These are phyloP conservation scores for Huntiella omanensis DNA, from an alignment of 2,329 filamentous ascomycete genomes.

Conservation along the genomic window DNA sequence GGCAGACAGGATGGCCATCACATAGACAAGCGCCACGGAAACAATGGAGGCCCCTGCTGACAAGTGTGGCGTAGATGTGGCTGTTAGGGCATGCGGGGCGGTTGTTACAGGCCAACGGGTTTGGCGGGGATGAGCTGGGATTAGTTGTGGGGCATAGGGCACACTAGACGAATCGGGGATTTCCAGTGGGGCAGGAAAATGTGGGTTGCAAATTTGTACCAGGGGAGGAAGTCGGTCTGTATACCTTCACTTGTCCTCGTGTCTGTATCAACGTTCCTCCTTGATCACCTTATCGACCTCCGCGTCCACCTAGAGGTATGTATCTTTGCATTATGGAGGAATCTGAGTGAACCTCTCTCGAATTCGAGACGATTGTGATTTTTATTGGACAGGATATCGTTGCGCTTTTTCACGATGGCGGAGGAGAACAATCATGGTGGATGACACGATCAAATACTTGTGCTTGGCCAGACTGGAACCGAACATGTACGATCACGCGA, in stretches of 20 bases:
- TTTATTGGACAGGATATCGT: conserved; percentile 9
- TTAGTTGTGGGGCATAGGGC: conserved; percentile 15
- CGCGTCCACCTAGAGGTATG: conserved; percentile 11
- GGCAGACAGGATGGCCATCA: background rate
- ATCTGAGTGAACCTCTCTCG: conserved; percentile 12
- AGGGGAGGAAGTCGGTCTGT: background rate
- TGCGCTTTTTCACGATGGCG: conserved; percentile 32
- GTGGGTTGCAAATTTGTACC: conserved; percentile 9
- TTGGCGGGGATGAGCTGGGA: conserved; percentile 1
- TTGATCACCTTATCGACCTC: conserved; percentile 8
- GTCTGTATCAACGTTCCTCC: conserved; percentile 4
- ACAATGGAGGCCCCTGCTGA: background rate
- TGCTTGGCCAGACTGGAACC: no score
- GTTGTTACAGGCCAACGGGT: background rate
- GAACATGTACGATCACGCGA: no score
- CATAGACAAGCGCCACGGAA: background rate
- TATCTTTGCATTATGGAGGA: background rate
- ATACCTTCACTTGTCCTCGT: conserved; percentile 8
- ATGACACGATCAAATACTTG: conserved; percentile 13
- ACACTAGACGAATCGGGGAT: conserved; percentile 16
- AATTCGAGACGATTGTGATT: conserved; percentile 6
- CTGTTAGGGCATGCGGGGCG: conserved; percentile 6
- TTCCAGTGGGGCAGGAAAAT: conserved; percentile 3
- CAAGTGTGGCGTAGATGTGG: conserved; percentile 3
- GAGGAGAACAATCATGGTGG: conserved; percentile 40